Base-by-base conservation (phyloP, 108 stramenopile species). In the Seminavis robusta region DNA sequence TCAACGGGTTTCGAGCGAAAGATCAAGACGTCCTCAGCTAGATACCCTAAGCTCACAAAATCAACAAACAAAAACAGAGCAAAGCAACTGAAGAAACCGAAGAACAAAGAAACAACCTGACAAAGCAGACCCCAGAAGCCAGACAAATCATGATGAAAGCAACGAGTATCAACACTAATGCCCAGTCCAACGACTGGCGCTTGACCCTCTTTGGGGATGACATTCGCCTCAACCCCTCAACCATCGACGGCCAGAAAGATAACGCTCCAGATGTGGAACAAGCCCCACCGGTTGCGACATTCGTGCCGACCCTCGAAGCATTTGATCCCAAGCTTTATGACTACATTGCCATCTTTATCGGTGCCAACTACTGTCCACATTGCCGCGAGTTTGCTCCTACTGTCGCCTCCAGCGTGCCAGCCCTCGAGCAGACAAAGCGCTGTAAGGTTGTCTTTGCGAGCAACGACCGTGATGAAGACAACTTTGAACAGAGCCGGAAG, bases 391-490 rank as follows among this genome's bases (percentile, higher is more conserved):
- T 76, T 30, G 69, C 65, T 45, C 74, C 74, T 7, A 49, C 33
- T 20, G 65, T 76, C 46, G 31, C 56, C 3, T 43, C 53, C 8
- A 36, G 25, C 11, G 41, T 26, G 23, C 30, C 28, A 24, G 15
- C 41, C 19, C 23, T 50, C 29, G 31, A 34, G 2, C 45, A 63
- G 32, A 29, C 32, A 5, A 66, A 66, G 52, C 55, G 46, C 11
- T 56, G 50, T 52, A 79, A 79, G 56, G 73, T 75, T 26, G 58
- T 79, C 54, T 74, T 75, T 57, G 70, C 65, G 19, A 64, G 62
- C 24, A 64, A 56, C 42, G 78, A 79, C 42, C 63, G 73, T 3
- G 70, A 71, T 34, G 47, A 49, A 6, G 64, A 58, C 33, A 61
- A 62, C 39, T 74, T 59, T 37, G 44, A 68, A 15, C 34, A 30